Percentiles rank a stretch among this genome's conserved stretches.
Evolutionary conservation across 345 rosid species (phyloP).

Genomic region (Melastoma malabathricum): DNA sequence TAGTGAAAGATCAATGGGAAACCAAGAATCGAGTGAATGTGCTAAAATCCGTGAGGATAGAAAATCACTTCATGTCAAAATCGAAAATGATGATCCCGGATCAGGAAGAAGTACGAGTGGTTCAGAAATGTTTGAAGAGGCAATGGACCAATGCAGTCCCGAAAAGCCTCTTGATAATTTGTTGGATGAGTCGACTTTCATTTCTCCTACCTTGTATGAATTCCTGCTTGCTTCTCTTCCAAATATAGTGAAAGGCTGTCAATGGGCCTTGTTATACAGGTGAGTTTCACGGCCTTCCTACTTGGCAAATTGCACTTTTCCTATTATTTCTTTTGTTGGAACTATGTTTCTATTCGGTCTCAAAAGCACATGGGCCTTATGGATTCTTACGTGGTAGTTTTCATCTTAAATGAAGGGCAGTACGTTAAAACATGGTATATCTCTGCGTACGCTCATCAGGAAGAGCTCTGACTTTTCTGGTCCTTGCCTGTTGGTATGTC

Average conservation of each 20-base stretch:
- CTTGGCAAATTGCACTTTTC: not conserved
- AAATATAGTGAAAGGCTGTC: constrained; percentile 73
- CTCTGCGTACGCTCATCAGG: constrained; percentile 81
- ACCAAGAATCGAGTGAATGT: not conserved
- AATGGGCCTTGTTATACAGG: constrained; percentile 85
- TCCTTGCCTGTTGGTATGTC: constrained; percentile 68
- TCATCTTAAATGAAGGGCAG: constrained; percentile 86
- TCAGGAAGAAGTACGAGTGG: constrained; percentile 26
- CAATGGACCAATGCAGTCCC: constrained; percentile 22
- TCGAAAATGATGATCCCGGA: constrained; percentile 8
- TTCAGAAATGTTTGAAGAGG: constrained; percentile 33
- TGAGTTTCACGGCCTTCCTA: constrained; percentile 16
- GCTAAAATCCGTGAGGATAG: constrained; percentile 5
- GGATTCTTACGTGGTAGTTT: constrained; percentile 20
- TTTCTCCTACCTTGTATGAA: constrained; percentile 49
- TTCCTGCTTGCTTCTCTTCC: constrained; percentile 74
- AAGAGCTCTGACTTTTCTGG: constrained; percentile 69
- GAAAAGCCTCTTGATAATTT: constrained; percentile 28
- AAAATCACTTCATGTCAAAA: not conserved
- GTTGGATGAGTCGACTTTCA: constrained; percentile 45
- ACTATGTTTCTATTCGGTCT: not conserved
- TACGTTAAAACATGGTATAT: constrained; percentile 87
- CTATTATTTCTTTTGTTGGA: not conserved
- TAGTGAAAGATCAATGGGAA: not conserved
- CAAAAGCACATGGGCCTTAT: constrained; percentile 3